Conservation (phyloP, 1,284 basidiomycete genomes). For the Acaromyces ingoldii region DNA sequence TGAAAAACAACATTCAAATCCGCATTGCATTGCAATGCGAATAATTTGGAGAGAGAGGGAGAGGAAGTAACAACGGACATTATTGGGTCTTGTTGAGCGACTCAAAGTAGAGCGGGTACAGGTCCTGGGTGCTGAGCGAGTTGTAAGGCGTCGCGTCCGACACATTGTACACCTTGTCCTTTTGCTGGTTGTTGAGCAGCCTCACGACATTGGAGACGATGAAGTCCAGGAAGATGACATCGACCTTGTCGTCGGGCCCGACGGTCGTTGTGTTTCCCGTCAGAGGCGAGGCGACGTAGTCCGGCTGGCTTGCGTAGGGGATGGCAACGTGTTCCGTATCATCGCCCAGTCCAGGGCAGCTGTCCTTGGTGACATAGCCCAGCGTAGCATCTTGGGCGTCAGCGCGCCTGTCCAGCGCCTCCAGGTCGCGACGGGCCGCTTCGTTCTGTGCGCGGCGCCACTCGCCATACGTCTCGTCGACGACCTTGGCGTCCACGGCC, state of each 20-base stretch:
- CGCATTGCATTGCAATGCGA: no score
- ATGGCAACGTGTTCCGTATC: conserved; percentile 30
- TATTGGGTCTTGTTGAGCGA: no score
- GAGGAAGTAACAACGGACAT: no score
- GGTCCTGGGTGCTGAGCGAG: conserved; percentile 38
- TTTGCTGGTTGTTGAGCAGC: conserved; percentile 22
- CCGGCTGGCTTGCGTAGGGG: conserved; percentile 38
- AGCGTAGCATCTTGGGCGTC: conserved; percentile 26
- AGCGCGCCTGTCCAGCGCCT: conserved; percentile 26
- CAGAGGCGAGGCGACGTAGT: conserved; percentile 38
- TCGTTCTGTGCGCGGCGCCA: conserved; percentile 8
- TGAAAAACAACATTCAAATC: no score
- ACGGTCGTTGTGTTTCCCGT: conserved; percentile 13
- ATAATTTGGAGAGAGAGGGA: no score
- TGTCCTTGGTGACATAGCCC: conserved; percentile 49
- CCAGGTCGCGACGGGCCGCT: conserved; percentile 11
- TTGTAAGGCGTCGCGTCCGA: conserved; percentile 32
- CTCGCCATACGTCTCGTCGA: conserved; percentile 9
- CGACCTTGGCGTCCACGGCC: no score
- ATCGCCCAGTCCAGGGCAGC: conserved; percentile 34
- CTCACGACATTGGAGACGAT: conserved; percentile 17
- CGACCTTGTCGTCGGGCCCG: conserved; percentile 11
- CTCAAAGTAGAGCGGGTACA: conserved; percentile 41
- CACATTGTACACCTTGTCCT: conserved; percentile 17
- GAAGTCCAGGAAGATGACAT: conserved; percentile 19